A percentile compares a stretch with the other conserved stretches of the same genome.
These are phyloP conservation scores for Rhodamnia argentea DNA, from an alignment of 345 rosid species.

Conservation along the genomic window DNA sequence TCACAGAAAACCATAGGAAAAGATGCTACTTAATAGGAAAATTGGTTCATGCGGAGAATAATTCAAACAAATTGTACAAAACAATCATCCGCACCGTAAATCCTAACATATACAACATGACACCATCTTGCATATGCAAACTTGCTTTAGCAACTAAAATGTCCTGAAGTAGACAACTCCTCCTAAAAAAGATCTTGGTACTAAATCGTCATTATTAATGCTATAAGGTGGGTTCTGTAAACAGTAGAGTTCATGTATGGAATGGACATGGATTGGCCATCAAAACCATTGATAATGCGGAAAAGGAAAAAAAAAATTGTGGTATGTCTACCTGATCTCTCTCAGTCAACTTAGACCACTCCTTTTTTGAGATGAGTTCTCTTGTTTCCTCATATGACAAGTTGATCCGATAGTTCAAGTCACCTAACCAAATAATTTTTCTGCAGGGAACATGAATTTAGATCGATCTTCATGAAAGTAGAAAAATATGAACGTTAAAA, in stretches of 20 bases:
- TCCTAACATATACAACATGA: not conserved
- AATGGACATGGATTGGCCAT: not conserved
- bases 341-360: slow-evolving; percentile 64
- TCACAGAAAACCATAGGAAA: not conserved
- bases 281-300: not conserved
- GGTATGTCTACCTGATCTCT: slow-evolving; percentile 59
- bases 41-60: not conserved
- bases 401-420: slow-evolving; percentile 82
- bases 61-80: not conserved
- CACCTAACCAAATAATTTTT: slow-evolving; percentile 85
- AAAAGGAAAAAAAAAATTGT: not conserved
- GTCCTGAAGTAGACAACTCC: not conserved
- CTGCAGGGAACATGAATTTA: slow-evolving; percentile 32
- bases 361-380: slow-evolving; percentile 50
- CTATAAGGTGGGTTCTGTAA: not conserved
- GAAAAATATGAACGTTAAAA: not conserved
- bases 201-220: not conserved
- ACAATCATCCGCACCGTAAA: not conserved
- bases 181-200: not conserved
- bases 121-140: not conserved
- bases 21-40: not conserved
- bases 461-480: not conserved
- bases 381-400: slow-evolving; percentile 54
- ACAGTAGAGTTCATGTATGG: not conserved
- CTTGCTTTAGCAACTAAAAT: not conserved